Base-by-base conservation (phyloP, 2,329 filamentous ascomycete genomes). In the Emmonsiellopsis sp. region DNA sequence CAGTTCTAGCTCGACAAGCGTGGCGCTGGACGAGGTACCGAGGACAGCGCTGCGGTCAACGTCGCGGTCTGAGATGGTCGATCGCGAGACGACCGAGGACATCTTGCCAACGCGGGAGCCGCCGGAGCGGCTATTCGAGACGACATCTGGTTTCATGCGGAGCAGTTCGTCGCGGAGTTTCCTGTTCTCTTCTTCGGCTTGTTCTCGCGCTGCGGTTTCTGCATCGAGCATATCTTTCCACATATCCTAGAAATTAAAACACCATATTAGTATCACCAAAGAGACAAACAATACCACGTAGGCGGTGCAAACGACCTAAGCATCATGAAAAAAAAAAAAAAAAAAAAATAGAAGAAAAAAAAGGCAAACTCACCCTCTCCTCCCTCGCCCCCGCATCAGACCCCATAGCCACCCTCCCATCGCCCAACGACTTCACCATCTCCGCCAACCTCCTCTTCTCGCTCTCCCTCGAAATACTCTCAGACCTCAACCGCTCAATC, bases 211-310 rank as follows among this genome's bases (percentile, higher is more conserved):
- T 3, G 86, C 86, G 2, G 88, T 93, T 69, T 98, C 93, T 59
- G 93, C 88, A 65, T 96, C 89, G 31, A 96, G 80, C 56, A 97
- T 81, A 62, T 96, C 92, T 68, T 95, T 95, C 86, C 89, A 95
- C 69, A 96, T 92, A 57, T 94, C 89, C 65, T 87, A 59, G 57
- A 55, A 56, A 43, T n/a, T 31, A n/a, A 52, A 43, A 13, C 31
- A 51, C n/a, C 33, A 44, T 17, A 40, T 33, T 17, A 34, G 39
- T 34, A 47, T 39, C 31, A 40, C 13, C 2, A 48, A 47, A 33
- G 21, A 42, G 8, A 34, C 7, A 32, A 39, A 34, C 7, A 32
- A 39, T 9, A 42, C 44, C 43, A 46, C 36, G 50, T 32, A n/a
- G 31, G 31, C 42, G 56, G 56, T 56, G 53, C 53, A 61, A 59